phyloP scores from a whole-genome alignment of 495 filamentous ascomycete genomes.

The Hamigera avellanea region DNA sequence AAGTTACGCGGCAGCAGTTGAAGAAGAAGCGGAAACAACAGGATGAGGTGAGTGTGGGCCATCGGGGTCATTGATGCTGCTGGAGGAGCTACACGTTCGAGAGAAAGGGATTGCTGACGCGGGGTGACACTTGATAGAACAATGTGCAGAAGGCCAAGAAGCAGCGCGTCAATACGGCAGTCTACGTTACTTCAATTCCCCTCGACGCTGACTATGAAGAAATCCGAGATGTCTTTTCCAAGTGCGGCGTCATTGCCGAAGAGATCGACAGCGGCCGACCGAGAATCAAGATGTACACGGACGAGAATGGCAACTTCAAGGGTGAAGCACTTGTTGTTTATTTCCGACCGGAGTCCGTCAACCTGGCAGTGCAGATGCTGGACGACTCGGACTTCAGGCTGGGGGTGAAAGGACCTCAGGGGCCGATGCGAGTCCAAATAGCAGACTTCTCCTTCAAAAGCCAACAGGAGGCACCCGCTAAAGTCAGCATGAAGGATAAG shows the following conservation, averaged over 20 bases:
- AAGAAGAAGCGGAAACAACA: slow-evolving; percentile 64
- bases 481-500: slow-evolving; percentile 49
- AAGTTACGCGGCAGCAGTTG: slow-evolving; percentile 40
- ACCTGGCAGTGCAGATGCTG: slow-evolving; percentile 79
- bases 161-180: slow-evolving; percentile 70
- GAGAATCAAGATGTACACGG: slow-evolving; percentile 86
- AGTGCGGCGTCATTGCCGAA: slow-evolving; percentile 87
- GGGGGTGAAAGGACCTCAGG: slow-evolving; percentile 37
- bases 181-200: slow-evolving; percentile 83
- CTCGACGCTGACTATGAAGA: slow-evolving; percentile 67
- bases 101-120: background rate
- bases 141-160: slow-evolving; percentile 45
- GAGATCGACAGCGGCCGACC: slow-evolving; percentile 76
- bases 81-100: too few relatives aligned
- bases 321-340: slow-evolving; percentile 90
- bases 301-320: slow-evolving; percentile 75
- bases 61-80: slow-evolving; percentile 4
- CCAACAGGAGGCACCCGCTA: slow-evolving; percentile 44
- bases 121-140: slow-evolving; percentile 15
- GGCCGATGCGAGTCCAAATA: slow-evolving; percentile 67
- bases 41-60: slow-evolving; percentile 54
- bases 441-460: slow-evolving; percentile 87
- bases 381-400: slow-evolving; percentile 82
- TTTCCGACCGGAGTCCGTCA: slow-evolving; percentile 83
- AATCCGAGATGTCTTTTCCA: slow-evolving; percentile 69